Conservation (phyloP, 345 rosid genomes). For the Populus euphratica region DNA sequence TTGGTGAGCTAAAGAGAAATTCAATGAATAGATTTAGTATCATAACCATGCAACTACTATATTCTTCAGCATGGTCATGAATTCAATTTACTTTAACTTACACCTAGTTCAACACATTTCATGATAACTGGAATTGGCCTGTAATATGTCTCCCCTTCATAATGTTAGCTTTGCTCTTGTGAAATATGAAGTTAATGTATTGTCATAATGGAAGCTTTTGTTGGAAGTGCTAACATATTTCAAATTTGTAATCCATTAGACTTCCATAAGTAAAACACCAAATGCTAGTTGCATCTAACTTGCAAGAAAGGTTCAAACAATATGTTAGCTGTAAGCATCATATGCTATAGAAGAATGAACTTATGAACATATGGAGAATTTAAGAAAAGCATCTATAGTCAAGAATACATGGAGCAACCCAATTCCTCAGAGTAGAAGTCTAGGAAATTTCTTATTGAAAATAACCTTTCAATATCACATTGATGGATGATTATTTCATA, state of each 20-base stretch:
- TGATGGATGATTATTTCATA: neutral
- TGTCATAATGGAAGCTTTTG: neutral
- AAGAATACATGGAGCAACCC: neutral
- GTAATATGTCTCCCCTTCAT: neutral
- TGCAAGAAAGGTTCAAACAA: neutral
- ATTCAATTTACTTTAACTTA: neutral
- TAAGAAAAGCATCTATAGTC: neutral
- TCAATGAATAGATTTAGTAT: neutral
- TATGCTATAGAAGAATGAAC: neutral
- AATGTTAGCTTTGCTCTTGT: neutral
- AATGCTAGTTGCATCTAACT: neutral
- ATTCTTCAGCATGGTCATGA: neutral
- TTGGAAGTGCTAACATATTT: neutral
- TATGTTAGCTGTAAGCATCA: neutral
- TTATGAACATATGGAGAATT: neutral
- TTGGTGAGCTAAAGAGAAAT: neutral
- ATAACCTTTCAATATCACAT: neutral
- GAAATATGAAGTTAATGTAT: neutral
- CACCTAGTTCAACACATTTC: neutral
- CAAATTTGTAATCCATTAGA: neutral
- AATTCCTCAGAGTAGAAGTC: neutral
- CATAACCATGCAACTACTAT: neutral
- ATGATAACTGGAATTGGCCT: neutral
- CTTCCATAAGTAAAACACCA: neutral
- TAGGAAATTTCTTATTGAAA: neutral